Conservation (phyloP, 306 rosid species). For the Inga laurina region DNA sequence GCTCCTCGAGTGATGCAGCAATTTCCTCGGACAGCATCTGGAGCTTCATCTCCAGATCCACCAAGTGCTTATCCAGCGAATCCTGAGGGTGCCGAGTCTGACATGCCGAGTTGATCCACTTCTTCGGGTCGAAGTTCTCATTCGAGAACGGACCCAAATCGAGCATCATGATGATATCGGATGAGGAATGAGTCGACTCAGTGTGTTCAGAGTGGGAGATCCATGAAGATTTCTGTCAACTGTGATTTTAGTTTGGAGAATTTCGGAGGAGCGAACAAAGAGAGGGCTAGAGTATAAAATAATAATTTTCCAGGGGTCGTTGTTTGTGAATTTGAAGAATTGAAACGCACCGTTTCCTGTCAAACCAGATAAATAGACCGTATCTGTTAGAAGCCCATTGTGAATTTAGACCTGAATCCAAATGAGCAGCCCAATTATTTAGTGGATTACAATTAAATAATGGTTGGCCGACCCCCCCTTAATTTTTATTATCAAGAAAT, state of each 20-base stretch:
- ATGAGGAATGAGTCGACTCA: slow-evolving; percentile 4
- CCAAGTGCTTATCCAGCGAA: slow-evolving; percentile 76
- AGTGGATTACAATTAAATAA: neutral
- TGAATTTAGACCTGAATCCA: neutral
- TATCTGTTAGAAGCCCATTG: neutral
- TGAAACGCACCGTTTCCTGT: neutral
- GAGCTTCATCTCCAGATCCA: slow-evolving; percentile 92
- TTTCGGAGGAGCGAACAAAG: neutral
- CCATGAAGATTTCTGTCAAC: slow-evolving; percentile 9
- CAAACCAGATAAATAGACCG: neutral
- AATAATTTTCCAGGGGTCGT: neutral
- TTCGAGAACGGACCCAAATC: slow-evolving; percentile 91
- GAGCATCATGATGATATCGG: slow-evolving; percentile 59
- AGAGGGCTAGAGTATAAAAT: slow-evolving; percentile 1
- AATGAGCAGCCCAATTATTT: neutral
- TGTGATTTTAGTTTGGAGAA: neutral
- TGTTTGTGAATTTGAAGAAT: neutral
- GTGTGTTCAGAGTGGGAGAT: slow-evolving; percentile 16
- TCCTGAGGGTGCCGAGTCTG: slow-evolving; percentile 91
- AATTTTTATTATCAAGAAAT: no score
- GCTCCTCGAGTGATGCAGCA: slow-evolving; percentile 91
- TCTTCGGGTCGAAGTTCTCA: slow-evolving; percentile 85
- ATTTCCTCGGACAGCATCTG: slow-evolving; percentile 96
- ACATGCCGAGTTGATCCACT: slow-evolving; percentile 90
- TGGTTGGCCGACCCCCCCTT: neutral